A percentile compares a stretch with the other conserved stretches of the same genome.
Conservation (phyloP, 2,329 filamentous ascomycete species). For the Pyricularia pennisetigena region DNA sequence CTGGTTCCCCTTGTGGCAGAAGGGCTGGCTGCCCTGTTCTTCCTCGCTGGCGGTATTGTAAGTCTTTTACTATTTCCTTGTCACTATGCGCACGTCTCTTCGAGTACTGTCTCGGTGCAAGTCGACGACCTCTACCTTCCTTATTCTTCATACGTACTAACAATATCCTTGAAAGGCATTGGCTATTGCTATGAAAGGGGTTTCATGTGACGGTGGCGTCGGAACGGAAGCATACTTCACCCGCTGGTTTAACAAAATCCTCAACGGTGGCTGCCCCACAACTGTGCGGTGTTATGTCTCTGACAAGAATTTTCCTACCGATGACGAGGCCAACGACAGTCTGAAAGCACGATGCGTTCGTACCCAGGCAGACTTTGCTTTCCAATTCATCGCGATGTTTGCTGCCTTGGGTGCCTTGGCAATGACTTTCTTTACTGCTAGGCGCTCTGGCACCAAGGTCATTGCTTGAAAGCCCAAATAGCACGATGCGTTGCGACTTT, state of each 20-base stretch:
- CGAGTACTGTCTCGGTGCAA: not conserved
- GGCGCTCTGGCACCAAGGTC: slow-evolving; percentile 3
- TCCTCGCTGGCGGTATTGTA: slow-evolving; percentile 21
- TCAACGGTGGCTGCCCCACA: slow-evolving; percentile 18
- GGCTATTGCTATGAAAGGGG: slow-evolving; percentile 19
- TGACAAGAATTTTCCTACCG: not conserved
- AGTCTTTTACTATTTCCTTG: not conserved
- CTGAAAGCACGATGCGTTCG: slow-evolving; percentile 4
- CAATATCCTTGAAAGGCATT: slow-evolving; percentile 11
- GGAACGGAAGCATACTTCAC: not conserved
- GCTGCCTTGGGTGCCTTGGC: slow-evolving; percentile 3
- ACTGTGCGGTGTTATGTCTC: not conserved
- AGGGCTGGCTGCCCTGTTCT: slow-evolving; percentile 19
- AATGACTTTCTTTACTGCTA: slow-evolving; percentile 2
- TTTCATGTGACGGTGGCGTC: slow-evolving; percentile 15
- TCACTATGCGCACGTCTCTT: not conserved
- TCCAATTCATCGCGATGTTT: slow-evolving; percentile 6
- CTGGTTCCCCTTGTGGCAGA: slow-evolving; percentile 16
- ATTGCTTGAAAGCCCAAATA: not conserved
- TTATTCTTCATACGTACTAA: slow-evolving; percentile 9
- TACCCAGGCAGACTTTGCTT: slow-evolving; percentile 6
- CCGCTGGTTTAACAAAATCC: slow-evolving; percentile 16
- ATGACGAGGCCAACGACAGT: not conserved
- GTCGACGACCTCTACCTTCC: not conserved
- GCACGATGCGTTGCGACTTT: not conserved